A percentile compares a stretch with the other conserved stretches of the same genome.
These are phyloP conservation scores for Anthoceros angustus DNA, from an alignment of 225 moss, liverwort and hornwort species.

Conservation along the genomic window DNA sequence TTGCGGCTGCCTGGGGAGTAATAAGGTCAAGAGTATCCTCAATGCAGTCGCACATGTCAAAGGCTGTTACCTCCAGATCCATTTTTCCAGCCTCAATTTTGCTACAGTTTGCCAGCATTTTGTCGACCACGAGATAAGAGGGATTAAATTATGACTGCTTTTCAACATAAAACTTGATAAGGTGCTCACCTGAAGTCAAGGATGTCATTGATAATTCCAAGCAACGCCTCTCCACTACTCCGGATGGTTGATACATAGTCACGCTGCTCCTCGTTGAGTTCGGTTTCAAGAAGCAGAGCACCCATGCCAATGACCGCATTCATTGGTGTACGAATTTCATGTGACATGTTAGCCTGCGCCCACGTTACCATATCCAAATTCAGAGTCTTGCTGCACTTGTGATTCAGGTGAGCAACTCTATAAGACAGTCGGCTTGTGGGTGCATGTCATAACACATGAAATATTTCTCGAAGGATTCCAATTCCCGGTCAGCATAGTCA, in stretches of 20 bases:
- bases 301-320: constrained; percentile 30
- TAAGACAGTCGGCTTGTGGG: not conserved
- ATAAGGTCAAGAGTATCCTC: constrained; percentile 22
- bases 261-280: constrained; percentile 22
- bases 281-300: constrained; percentile 17
- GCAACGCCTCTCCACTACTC: constrained; percentile 24
- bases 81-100: constrained; percentile 25
- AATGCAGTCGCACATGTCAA: constrained; percentile 20
- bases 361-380: not conserved
- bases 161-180: no score
- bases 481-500: not conserved
- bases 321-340: constrained; percentile 26
- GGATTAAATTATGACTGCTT: no score
- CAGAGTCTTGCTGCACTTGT: not conserved
- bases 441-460: not conserved
- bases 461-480: not conserved
- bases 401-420: not conserved
- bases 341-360: constrained; percentile 24
- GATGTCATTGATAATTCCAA: constrained; percentile 22
- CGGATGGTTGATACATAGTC: constrained; percentile 21
- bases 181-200: constrained; percentile 21
- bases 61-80: constrained; percentile 19
- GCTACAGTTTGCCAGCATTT: constrained; percentile 10
- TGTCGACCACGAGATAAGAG: no score
- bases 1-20: constrained; percentile 18